Evolutionary conservation across 352 stramenopile genomes (phyloP).

Genomic region (Blastocystis sp.): DNA sequence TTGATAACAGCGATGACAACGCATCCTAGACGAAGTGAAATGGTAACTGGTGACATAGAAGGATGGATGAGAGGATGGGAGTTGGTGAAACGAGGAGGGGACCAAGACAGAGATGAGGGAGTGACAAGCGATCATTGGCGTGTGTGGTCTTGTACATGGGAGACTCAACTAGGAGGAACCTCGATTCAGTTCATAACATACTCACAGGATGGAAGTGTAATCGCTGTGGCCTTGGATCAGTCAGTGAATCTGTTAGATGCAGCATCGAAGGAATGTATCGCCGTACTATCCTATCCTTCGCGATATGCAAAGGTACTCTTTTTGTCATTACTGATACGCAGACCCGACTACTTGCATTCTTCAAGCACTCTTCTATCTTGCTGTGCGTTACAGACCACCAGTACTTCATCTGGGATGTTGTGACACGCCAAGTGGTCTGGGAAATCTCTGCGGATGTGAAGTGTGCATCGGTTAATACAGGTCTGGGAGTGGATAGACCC

Average conservation of each 20-base stretch:
- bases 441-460: neutral
- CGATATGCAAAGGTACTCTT: neutral
- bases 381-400: neutral
- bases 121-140: neutral
- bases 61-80: neutral
- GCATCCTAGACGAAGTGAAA: neutral
- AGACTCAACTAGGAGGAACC: neutral
- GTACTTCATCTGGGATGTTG: neutral
- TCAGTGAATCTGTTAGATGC: neutral
- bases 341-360: neutral
- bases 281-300: neutral
- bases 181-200: neutral
- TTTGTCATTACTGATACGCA: neutral
- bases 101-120: slow-evolving; percentile 16
- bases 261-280: neutral
- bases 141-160: neutral
- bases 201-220: neutral
- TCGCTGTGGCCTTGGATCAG: neutral
- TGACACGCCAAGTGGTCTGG: neutral
- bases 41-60: neutral
- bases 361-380: neutral
- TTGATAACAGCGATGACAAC: neutral
- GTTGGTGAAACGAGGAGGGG: neutral
- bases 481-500: neutral
- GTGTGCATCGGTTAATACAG: neutral